Base-by-base conservation (phyloP, 1,139 yeast genomes). In the Pichia sp. region DNA sequence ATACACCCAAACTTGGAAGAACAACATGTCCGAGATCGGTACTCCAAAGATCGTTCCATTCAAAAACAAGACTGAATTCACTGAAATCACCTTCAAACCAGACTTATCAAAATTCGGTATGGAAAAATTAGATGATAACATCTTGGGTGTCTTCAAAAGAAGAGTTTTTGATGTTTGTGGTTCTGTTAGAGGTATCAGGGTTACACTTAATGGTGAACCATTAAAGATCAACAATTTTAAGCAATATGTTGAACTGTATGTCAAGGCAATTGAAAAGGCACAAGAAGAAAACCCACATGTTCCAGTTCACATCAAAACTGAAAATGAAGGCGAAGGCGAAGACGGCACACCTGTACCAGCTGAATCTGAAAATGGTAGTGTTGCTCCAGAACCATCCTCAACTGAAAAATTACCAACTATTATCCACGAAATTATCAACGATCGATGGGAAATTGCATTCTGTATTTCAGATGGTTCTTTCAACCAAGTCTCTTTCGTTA, bases 161-260 rank as follows among this genome's bases (percentile, higher is more conserved):
- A 89, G 99, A 71, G 98, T 93, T 34, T 91, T 85, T 62, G 99
- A 94, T 72, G 73, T 94, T 60, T 91, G 96, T 52, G 99, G 99
- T 54, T 86, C 98, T 2, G 95, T 90, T n/a, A 78, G 79, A 54
- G 96, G 89, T 54, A 77, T 96, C 54, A 81, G 76, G 55, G 93
- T 94, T 38, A 82, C 76, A 53, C 71, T 93, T 55, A 89, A 94
- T 63, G 96, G 88, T 51, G 81, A 81, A 55, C 75, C 79, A 44
- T 69, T 94, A 47, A 80, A 77, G 53, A 75, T 93, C 44, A 76
- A 77, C 53, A 83, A 80, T 58, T 94, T 94, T 75, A 91, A 89
- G 63, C 76, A 79, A 48, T 94, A 94, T 58, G 94, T 91, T 38
- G 96, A 90, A 59, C 77, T 93, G 79, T 93, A 90, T 61, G 85